Evolutionary conservation across 2,329 filamentous ascomycete genomes (phyloP), one percentile per base, ranked within the genome.

Genomic region (Colletotrichum australisinense): DNA sequence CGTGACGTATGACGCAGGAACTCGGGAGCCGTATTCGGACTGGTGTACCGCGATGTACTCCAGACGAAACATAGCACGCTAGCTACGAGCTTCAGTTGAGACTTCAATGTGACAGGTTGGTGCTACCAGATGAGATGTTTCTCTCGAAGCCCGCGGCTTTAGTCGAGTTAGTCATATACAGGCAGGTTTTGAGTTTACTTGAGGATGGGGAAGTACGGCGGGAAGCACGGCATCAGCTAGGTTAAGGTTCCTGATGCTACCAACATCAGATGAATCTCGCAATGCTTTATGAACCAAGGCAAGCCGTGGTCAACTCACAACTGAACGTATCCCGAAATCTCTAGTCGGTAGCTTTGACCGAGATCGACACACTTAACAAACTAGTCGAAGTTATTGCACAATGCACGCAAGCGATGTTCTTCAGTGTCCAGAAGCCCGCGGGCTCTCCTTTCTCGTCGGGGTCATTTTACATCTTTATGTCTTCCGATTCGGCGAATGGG

Each of bases 401-500:
- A 72, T 63, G 65, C 4, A 26, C 11, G 52, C 30, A 7, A 69
- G 19, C 4, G 24, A 69, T 19, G 7, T 58, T 28, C 6, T 72
- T n/a, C 6, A 5, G 24, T 26, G 8, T 2, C 28, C 35, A 6
- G 38, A 42, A 38, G 49, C 64, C 19, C 16, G 26, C 19, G 58
- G 58, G 52, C 14, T 63, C 2, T 69, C 52, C 5, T 76, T 76
- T 12, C 9, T 28, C 24, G 35, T 66, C 16, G 74, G 75, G 3
- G 55, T 63, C 2, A n/a, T 63, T 0, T 11, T 69, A 3, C 75
- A 80, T 28, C 11, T 75, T 9, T 67, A 75, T 28, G 24, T 76
- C 8, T 79, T 78, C 49, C 75, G 74, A 2, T 55, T 67, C 2
- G 77, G 79, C 9, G 79, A 80, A 49, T 78, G 78, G 78, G 79